Percentiles rank a stretch among this genome's conserved stretches.
Conservation (phyloP, 2,329 filamentous ascomycete species). For the Phoma sp. region DNA sequence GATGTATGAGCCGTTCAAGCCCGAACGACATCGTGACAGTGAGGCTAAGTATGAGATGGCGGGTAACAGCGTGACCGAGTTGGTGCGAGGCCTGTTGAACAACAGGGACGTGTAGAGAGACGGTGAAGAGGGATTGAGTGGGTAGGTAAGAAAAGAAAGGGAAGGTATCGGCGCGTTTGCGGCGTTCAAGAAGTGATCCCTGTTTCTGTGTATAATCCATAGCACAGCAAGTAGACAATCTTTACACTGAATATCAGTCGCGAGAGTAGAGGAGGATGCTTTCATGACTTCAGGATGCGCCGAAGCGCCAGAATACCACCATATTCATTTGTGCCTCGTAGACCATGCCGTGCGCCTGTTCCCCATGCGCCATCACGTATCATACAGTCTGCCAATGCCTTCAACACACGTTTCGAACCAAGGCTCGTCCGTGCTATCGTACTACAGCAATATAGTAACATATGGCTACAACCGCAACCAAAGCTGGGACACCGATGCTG, state of each 20-base stretch:
- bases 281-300: not conserved
- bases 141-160: too few species aligned
- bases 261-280: not conserved
- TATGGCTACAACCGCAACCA: conserved; percentile 6
- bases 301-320: conserved; percentile 1
- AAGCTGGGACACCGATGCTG: conserved; percentile 9
- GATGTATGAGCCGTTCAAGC: too few species aligned
- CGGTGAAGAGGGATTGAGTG: too few species aligned
- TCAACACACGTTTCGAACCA: not conserved
- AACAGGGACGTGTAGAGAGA: too few species aligned
- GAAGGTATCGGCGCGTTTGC: too few species aligned
- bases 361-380: not conserved
- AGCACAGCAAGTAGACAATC: not conserved
- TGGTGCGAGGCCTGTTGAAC: too few species aligned
- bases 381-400: conserved; percentile 1
- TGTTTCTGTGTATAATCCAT: not conserved
- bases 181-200: too few species aligned
- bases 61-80: too few species aligned
- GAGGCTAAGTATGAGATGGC: too few species aligned
- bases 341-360: not conserved
- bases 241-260: not conserved
- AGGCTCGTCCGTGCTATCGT: not conserved
- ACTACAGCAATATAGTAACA: conserved; percentile 5
- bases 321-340: conserved; percentile 4
- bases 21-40: too few species aligned